Base-by-base conservation (phyloP, 257 asterid species). In the Scutellaria minor region DNA sequence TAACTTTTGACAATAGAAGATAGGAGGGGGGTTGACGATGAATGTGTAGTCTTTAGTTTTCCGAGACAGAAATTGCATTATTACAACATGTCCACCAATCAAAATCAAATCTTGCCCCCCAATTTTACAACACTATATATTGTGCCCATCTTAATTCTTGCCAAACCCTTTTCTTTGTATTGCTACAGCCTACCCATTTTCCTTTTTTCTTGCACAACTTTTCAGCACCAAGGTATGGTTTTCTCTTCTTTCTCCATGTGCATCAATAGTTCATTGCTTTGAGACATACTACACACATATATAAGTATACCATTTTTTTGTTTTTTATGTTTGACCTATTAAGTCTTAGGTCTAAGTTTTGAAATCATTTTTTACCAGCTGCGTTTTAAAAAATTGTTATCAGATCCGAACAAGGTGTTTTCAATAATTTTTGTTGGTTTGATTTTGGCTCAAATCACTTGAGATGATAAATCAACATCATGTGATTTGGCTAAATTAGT, bases 141-240 rank as follows among this genome's bases (percentile, higher is more conserved):
- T 18, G 18, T 18, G 18, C 18, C 18, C 18, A 74, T 64, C 14
- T 14, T 22, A 13, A 13, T 45, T 45, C 14, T 39, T 66, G 50
- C 9, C 72, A 8, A 56, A 56, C 20, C 35, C 59, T 47, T 61
- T 47, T 13, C 12, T 6, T 45, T 9, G 48, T 45, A 51, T 52
- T 58, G 35, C 45, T 72, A 4, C 53, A 31, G n/a, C n/a, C n/a
- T n/a, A n/a, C n/a, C n/a, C 3, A 37, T 37, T 11, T 71, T 31
- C 5, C 4, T 47, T 6, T n/a, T 45, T 31, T 44, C 5, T 55
- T 22, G 39, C 42, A 40, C 54, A 15, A 52, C 51, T 42, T 55
- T 11, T 73, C 55, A 11, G 55, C 70, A 15, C 77, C 61, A 60
- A 42, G 66, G 68, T 60, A 44, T 70, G 67, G 39, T 58, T 60